Percentiles rank a stretch among this genome's conserved stretches.
Evolutionary conservation across 2,329 filamentous ascomycete genomes (phyloP).

Genomic region (Emydomyces testavorans): DNA sequence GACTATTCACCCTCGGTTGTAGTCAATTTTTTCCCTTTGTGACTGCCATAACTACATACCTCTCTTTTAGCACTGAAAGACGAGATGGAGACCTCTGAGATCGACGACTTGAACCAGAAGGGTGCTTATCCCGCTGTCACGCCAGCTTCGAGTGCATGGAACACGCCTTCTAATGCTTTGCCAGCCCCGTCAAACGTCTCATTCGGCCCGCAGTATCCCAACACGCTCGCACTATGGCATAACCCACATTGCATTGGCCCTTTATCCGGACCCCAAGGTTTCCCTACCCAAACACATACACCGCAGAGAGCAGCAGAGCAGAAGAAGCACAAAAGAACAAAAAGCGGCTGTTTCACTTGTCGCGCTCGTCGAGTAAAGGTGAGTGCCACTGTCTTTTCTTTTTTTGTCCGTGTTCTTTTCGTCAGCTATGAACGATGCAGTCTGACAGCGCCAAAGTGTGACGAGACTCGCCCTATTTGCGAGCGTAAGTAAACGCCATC

Average conservation of each 20-base stretch:
- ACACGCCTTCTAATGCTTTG: background rate
- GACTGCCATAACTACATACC: background rate
- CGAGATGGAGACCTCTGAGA: conserved; percentile 1
- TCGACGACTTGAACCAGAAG: background rate
- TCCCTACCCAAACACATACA: background rate
- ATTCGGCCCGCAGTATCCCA: conserved; percentile 23
- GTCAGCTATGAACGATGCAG: background rate
- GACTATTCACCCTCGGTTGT: background rate
- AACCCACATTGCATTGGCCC: conserved; percentile 21
- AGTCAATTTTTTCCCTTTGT: background rate
- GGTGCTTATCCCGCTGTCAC: background rate
- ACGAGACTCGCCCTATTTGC: conserved; percentile 77
- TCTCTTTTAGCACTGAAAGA: background rate
- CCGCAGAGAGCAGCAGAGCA: conserved; percentile 43
- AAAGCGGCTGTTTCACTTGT: conserved; percentile 91
- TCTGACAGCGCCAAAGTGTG: conserved; percentile 50
- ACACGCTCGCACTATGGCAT: conserved; percentile 37
- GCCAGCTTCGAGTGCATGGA: conserved; percentile 1
- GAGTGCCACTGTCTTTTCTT: conserved; percentile 15
- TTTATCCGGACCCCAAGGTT: conserved; percentile 19
- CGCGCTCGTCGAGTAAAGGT: conserved; percentile 74
- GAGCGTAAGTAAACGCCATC: conserved; percentile 45
- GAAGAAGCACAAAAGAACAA: conserved; percentile 83
- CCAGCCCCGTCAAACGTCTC: background rate
- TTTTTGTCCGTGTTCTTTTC: background rate